These are phyloP conservation scores for Alnus glutinosa DNA, from an alignment of 306 rosid species.

Conservation along the genomic window DNA sequence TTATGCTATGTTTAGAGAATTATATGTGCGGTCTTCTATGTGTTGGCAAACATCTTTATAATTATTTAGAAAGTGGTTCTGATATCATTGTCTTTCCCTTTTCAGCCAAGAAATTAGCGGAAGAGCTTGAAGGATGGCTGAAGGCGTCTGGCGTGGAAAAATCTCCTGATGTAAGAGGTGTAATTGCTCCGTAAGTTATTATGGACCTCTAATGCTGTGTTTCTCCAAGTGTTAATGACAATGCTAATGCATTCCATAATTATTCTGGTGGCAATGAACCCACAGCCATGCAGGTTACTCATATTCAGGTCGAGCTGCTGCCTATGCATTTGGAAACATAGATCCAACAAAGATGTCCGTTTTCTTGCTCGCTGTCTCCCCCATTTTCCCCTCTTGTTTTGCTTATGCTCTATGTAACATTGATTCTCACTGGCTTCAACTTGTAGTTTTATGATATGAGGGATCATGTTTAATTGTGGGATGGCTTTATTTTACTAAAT, in stretches of 20 bases:
- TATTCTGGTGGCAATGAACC: conserved; percentile 28
- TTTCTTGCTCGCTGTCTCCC: conserved; percentile 7
- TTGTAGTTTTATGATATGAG: not conserved
- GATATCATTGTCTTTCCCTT: conserved; percentile 5
- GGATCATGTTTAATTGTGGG: not conserved
- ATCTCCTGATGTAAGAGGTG: conserved; percentile 77
- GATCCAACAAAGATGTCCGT: conserved; percentile 88
- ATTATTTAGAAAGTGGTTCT: not conserved
- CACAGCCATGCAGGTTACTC: conserved; percentile 97
- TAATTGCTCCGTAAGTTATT: conserved; percentile 90
- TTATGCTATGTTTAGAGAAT: not conserved
- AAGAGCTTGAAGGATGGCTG: conserved; percentile 83
- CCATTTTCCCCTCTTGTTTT: not conserved
- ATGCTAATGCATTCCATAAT: not conserved
- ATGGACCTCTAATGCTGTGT: not conserved
- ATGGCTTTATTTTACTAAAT: not conserved
- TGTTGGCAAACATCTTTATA: conserved; percentile 1
- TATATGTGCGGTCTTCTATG: not conserved
- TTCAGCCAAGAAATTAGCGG: conserved; percentile 61
- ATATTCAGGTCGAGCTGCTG: conserved; percentile 95
- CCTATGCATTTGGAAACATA: conserved; percentile 92
- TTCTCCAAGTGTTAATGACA: not conserved
- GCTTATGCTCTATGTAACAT: not conserved
- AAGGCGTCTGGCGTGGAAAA: conserved; percentile 56
- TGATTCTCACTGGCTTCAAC: not conserved